Percentiles rank a stretch among this genome's conserved stretches.
These are phyloP conservation scores for Heliosperma pusillum DNA, from an alignment of 148 eudicot species.

Conservation along the genomic window DNA sequence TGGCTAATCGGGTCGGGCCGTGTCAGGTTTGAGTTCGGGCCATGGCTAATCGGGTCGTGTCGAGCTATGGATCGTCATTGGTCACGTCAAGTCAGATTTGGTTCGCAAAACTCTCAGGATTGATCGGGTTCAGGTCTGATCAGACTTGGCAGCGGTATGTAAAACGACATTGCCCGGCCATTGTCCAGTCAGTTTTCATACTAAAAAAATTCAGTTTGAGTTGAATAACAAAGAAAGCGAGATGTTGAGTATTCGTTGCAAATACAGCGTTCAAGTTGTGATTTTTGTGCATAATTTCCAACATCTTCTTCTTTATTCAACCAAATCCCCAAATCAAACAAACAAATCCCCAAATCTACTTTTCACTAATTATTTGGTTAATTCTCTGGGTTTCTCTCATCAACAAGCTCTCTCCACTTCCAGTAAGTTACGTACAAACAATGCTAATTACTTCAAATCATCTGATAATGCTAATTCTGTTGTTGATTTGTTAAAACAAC, in stretches of 20 bases:
- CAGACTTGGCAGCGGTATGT: too few species aligned
- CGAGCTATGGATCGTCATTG: too few species aligned
- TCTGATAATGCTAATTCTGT: slow-evolving; percentile 16
- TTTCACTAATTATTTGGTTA: slow-evolving; percentile 24
- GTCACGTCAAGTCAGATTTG: too few species aligned
- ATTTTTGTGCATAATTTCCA: neutral
- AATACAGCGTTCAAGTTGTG: neutral
- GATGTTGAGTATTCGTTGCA: neutral
- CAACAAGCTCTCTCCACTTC: slow-evolving; percentile 31
- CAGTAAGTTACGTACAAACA: slow-evolving; percentile 7
- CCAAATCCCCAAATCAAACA: neutral
- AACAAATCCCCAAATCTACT: neutral
- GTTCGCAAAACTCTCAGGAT: too few species aligned
- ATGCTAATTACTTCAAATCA: slow-evolving; percentile 1
- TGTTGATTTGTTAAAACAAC: slow-evolving; percentile 11
- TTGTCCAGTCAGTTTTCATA: too few species aligned
- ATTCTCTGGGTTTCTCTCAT: slow-evolving; percentile 26
- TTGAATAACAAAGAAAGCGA: too few species aligned
- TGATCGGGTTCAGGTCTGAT: too few species aligned
- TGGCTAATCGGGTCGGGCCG: too few species aligned
- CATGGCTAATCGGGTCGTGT: too few species aligned
- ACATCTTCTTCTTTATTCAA: neutral
- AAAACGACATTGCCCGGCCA: too few species aligned
- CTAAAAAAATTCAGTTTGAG: too few species aligned
- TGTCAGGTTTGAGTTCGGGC: too few species aligned